Evolutionary conservation across 129 eudicot species (phyloP).

Genomic region (Lonicera japonica): DNA sequence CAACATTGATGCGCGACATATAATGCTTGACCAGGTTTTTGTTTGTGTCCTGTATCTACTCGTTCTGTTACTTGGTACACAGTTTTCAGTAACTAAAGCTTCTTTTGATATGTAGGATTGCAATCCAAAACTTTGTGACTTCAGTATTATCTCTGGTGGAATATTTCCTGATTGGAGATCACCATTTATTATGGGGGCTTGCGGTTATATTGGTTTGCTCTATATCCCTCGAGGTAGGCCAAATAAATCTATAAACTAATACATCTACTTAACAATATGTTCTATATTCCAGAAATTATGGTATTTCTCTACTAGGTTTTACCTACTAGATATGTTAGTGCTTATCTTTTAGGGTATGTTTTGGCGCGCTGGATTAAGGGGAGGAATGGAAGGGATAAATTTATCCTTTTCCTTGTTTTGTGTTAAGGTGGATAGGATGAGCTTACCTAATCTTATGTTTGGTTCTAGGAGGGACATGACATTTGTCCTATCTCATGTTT

Average conservation of each 20-base stretch:
- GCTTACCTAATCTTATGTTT: too few species aligned
- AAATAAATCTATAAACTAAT: background rate
- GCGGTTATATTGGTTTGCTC: background rate
- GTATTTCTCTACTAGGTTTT: too few species aligned
- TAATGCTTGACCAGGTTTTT: background rate
- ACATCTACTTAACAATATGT: background rate
- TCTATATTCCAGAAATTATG: too few species aligned
- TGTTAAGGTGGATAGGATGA: too few species aligned
- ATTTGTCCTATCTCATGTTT: too few species aligned
- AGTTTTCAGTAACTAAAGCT: background rate
- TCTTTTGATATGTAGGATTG: constrained; percentile 1
- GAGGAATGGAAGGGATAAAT: too few species aligned
- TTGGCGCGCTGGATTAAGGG: too few species aligned
- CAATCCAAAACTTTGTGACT: constrained; percentile 8
- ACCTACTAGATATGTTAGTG: too few species aligned
- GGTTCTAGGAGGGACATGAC: too few species aligned
- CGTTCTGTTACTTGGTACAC: background rate
- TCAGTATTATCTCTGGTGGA: constrained; percentile 7
- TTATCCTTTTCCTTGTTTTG: too few species aligned
- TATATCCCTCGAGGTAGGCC: background rate
- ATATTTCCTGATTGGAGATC: background rate
- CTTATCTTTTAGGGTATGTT: too few species aligned
- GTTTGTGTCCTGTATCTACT: background rate
- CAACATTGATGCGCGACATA: background rate
- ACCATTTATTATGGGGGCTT: background rate